Evolutionary conservation across 805 yeast species (phyloP).

Genomic region (Pichia exigua): DNA sequence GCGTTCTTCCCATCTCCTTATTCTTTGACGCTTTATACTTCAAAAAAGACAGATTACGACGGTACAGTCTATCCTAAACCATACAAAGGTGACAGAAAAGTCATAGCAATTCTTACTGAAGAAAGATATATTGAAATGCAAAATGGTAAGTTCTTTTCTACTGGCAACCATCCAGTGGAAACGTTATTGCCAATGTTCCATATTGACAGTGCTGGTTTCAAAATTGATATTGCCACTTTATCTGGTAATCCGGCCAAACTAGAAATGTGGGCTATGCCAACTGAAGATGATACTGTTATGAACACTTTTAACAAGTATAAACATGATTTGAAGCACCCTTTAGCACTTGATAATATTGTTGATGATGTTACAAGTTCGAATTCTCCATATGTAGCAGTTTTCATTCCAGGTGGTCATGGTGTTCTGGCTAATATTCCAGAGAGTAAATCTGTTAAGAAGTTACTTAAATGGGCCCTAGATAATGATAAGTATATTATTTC

Average conservation of each 20-base stretch:
- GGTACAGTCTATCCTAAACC: conserved; percentile 7
- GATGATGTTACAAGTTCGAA: background rate
- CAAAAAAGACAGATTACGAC: conserved; percentile 7
- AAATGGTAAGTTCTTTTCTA: conserved; percentile 9
- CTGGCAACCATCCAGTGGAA: conserved; percentile 11
- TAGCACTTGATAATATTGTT: conserved; percentile 1
- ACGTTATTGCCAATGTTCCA: conserved; percentile 9
- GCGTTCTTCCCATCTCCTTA: conserved; percentile 12
- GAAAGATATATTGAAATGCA: conserved; percentile 7
- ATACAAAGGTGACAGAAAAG: conserved; percentile 3
- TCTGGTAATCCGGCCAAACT: conserved; percentile 9
- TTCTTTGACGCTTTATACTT: conserved; percentile 8
- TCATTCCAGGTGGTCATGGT: conserved; percentile 11
- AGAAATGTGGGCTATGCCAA: conserved; percentile 11
- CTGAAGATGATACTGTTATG: conserved; percentile 7
- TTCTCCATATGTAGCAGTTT: conserved; percentile 9
- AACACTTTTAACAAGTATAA: conserved; percentile 1
- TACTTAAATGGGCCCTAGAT: conserved; percentile 8
- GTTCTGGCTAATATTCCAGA: conserved; percentile 6
- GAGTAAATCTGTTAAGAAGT: conserved; percentile 1
- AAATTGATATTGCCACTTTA: conserved; percentile 8
- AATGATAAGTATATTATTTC: conserved; percentile 7
- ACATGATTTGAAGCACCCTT: background rate
- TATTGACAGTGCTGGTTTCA: conserved; percentile 8
- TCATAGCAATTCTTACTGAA: conserved; percentile 5